phyloP scores from a whole-genome alignment of 2,329 filamentous ascomycete genomes.

The Ilyonectria robusta region DNA sequence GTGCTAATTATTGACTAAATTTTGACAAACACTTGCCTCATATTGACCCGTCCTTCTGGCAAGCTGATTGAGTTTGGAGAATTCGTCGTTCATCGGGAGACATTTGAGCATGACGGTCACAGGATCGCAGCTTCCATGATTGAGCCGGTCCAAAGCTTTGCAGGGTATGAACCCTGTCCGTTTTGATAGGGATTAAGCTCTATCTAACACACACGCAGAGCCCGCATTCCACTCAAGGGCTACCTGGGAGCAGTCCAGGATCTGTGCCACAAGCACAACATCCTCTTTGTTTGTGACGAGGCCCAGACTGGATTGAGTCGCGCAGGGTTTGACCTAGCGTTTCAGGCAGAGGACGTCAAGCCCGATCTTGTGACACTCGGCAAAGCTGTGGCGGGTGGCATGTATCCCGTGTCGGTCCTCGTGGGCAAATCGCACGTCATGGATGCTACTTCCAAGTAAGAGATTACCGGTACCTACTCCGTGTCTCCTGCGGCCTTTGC shows the following conservation, averaged over 20 bases:
- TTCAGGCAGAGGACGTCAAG: constrained; percentile 8
- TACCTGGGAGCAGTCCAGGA: constrained; percentile 82
- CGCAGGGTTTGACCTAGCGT: constrained; percentile 86
- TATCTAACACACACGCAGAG: background rate
- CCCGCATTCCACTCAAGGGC: constrained; percentile 36
- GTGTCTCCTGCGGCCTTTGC: constrained; percentile 17
- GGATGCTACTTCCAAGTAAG: constrained; percentile 2
- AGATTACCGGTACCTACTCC: constrained; percentile 16
- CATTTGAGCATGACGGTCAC: constrained; percentile 19
- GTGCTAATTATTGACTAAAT: constrained; percentile 6
- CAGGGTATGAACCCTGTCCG: background rate
- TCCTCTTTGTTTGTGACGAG: constrained; percentile 92
- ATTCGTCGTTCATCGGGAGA: constrained; percentile 13
- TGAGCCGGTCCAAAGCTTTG: constrained; percentile 83
- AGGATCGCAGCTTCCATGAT: constrained; percentile 7
- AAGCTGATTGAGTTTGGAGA: constrained; percentile 27
- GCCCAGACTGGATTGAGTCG: constrained; percentile 94
- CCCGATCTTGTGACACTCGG: constrained; percentile 1
- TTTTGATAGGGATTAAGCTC: background rate
- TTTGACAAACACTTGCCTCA: constrained; percentile 28
- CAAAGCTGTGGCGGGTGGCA: background rate
- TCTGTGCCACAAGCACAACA: constrained; percentile 92
- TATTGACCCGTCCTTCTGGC: constrained; percentile 25
- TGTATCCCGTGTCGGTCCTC: background rate
- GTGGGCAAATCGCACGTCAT: constrained; percentile 23